Percentiles rank a stretch among this genome's conserved stretches.
phyloP scores from a whole-genome alignment of 495 filamentous ascomycete genomes.

The Polyplosphaeria fusca region DNA sequence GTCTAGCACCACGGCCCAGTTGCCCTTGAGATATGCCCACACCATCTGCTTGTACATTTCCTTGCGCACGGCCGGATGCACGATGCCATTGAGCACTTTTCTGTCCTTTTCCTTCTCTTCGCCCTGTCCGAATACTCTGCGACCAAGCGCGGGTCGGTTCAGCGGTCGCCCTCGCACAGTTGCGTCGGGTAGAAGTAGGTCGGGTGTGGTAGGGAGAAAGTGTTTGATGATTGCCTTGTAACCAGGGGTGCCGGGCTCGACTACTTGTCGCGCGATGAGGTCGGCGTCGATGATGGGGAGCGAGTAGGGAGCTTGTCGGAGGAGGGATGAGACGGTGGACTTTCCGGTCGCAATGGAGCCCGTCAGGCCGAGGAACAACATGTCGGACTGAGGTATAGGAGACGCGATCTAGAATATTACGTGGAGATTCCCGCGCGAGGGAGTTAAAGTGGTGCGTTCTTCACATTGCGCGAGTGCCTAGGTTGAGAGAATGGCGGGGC shows the following conservation, averaged over 20 bases:
- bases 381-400: constrained; percentile 47
- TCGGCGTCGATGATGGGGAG: constrained; percentile 96
- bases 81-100: constrained; percentile 76
- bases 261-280: constrained; percentile 81
- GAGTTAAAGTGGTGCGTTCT: no score
- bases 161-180: constrained; percentile 60
- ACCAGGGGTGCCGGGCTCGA: constrained; percentile 80
- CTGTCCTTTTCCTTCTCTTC: constrained; percentile 64
- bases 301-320: constrained; percentile 72
- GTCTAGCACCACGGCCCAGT: constrained; percentile 89
- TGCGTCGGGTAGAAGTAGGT: constrained; percentile 63
- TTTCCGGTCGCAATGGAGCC: constrained; percentile 98
- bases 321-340: constrained; percentile 85
- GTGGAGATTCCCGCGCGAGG: no score
- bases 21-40: constrained; percentile 59
- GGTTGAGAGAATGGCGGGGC: no score
- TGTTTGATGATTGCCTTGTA: constrained; percentile 75
- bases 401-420: no score
- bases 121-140: constrained; percentile 75
- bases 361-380: constrained; percentile 95
- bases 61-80: constrained; percentile 79
- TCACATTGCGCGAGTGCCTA: no score
- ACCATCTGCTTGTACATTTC: constrained; percentile 64
- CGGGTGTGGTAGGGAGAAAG: constrained; percentile 77
- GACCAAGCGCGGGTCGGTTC: constrained; percentile 80